Evolutionary conservation across 1,284 basidiomycete species (phyloP).

Genomic region (Ganoderma sinense): DNA sequence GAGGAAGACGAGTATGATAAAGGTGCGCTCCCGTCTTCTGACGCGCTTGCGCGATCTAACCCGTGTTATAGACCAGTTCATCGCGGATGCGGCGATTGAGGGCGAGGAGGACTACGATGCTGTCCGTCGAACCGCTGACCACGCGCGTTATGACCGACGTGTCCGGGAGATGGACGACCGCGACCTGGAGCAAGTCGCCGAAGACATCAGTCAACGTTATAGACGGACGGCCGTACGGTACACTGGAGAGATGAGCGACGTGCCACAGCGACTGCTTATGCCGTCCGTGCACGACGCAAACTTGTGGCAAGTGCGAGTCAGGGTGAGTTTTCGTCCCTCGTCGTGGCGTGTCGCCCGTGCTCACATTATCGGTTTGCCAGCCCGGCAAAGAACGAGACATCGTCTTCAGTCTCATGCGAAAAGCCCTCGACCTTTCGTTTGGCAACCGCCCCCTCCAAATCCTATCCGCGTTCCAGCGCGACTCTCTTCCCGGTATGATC

Average conservation of each 20-base stretch:
- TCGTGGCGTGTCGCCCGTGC: neutral
- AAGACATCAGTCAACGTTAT: slow-evolving; percentile 86
- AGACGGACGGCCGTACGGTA: slow-evolving; percentile 75
- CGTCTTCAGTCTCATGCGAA: slow-evolving; percentile 94
- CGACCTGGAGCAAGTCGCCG: slow-evolving; percentile 89
- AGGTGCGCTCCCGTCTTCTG: slow-evolving; percentile 52
- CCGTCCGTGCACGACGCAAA: slow-evolving; percentile 96
- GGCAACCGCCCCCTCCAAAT: slow-evolving; percentile 84
- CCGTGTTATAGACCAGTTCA: slow-evolving; percentile 77
- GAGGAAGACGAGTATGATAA: slow-evolving; percentile 86
- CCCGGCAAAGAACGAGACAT: slow-evolving; percentile 93
- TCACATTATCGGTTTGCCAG: slow-evolving; percentile 46
- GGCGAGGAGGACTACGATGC: slow-evolving; percentile 75
- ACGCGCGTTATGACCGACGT: slow-evolving; percentile 82
- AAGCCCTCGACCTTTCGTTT: slow-evolving; percentile 84
- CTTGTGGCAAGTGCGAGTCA: slow-evolving; percentile 95
- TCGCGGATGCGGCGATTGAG: slow-evolving; percentile 75
- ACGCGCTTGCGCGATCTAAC: neutral
- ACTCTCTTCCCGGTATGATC: slow-evolving; percentile 94
- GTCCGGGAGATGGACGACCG: slow-evolving; percentile 84
- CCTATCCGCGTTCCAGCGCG: slow-evolving; percentile 93
- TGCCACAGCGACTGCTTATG: slow-evolving; percentile 97
- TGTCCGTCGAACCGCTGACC: slow-evolving; percentile 66
- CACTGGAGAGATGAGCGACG: slow-evolving; percentile 91
- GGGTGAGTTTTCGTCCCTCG: slow-evolving; percentile 59